Evolutionary conservation across 352 stramenopile genomes (phyloP).

Genomic region (Vaucheria bursata): DNA sequence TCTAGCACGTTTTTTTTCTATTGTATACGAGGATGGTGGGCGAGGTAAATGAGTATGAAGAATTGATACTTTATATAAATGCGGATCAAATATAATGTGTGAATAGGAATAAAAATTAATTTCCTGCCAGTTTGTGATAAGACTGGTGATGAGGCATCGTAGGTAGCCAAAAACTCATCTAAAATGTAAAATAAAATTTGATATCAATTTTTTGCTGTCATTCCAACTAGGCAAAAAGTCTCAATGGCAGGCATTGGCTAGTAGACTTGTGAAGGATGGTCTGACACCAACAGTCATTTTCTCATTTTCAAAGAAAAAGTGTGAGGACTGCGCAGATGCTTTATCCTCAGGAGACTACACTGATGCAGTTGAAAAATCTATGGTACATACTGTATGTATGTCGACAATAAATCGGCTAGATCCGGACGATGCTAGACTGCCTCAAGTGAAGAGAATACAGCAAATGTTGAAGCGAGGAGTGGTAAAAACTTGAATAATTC

Average conservation of each 20-base stretch:
- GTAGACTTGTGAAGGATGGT: conserved; percentile 72
- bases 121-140: no score
- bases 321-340: conserved; percentile 66
- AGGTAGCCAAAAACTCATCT: no score
- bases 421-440: conserved; percentile 57
- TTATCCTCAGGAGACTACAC: conserved; percentile 64
- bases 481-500: no score
- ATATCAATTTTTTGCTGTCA: conserved; percentile 1
- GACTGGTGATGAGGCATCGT: no score
- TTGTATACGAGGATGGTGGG: no score
- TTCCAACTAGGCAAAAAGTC: conserved; percentile 17
- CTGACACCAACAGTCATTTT: conserved; percentile 80
- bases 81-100: background rate
- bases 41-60: no score
- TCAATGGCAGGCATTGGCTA: conserved; percentile 77
- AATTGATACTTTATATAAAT: no score
- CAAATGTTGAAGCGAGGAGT: conserved; percentile 88
- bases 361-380: conserved; percentile 45
- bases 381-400: conserved; percentile 41
- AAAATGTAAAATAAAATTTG: background rate
- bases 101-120: no score
- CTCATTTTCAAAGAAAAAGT: conserved; percentile 75
- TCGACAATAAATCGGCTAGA: conserved; percentile 53
- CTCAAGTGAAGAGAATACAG: conserved; percentile 59
- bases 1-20: no score